These are phyloP conservation scores for Coniella vitis DNA, from an alignment of 2,329 filamentous ascomycete genomes.

Conservation along the genomic window DNA sequence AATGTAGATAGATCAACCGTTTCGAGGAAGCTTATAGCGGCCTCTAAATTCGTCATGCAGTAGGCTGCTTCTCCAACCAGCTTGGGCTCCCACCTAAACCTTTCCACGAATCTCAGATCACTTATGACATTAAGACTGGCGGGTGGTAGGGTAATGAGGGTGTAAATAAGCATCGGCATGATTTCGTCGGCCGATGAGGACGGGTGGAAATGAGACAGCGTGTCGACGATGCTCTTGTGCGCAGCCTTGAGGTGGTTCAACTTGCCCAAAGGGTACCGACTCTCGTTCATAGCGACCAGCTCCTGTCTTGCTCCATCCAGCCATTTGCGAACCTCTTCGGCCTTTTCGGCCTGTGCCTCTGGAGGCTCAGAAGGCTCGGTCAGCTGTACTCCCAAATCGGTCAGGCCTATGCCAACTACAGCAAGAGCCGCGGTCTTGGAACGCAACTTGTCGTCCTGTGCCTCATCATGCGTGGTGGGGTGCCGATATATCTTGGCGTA, in stretches of 20 bases:
- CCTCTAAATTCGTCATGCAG: slow-evolving; percentile 92
- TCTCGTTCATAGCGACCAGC: slow-evolving; percentile 75
- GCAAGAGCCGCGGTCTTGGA: slow-evolving; percentile 88
- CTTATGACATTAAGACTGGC: slow-evolving; percentile 85
- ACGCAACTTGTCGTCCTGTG: slow-evolving; percentile 85
- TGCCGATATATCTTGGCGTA: slow-evolving; percentile 90
- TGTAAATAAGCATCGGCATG: slow-evolving; percentile 92
- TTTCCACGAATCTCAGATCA: slow-evolving; percentile 89
- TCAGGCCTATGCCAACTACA: slow-evolving; percentile 84
- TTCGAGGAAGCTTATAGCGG: slow-evolving; percentile 87
- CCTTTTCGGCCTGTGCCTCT: slow-evolving; percentile 51
- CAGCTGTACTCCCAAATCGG: slow-evolving; percentile 75
- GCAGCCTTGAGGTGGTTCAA: slow-evolving; percentile 80
- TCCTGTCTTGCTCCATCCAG: slow-evolving; percentile 65
- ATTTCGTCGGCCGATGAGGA: slow-evolving; percentile 96
- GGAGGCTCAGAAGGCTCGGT: slow-evolving; percentile 49
- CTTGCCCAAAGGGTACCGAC: slow-evolving; percentile 84
- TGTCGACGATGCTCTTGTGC: slow-evolving; percentile 93
- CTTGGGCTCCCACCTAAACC: slow-evolving; percentile 79
- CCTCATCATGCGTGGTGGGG: slow-evolving; percentile 85
- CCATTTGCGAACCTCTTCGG: slow-evolving; percentile 63
- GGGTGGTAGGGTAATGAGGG: slow-evolving; percentile 82
- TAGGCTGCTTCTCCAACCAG: slow-evolving; percentile 93
- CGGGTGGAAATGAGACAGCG: slow-evolving; percentile 58
- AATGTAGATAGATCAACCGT: slow-evolving; percentile 91